phyloP scores from a whole-genome alignment of 2,329 filamentous ascomycete species.

The Ascochyta koolunga region DNA sequence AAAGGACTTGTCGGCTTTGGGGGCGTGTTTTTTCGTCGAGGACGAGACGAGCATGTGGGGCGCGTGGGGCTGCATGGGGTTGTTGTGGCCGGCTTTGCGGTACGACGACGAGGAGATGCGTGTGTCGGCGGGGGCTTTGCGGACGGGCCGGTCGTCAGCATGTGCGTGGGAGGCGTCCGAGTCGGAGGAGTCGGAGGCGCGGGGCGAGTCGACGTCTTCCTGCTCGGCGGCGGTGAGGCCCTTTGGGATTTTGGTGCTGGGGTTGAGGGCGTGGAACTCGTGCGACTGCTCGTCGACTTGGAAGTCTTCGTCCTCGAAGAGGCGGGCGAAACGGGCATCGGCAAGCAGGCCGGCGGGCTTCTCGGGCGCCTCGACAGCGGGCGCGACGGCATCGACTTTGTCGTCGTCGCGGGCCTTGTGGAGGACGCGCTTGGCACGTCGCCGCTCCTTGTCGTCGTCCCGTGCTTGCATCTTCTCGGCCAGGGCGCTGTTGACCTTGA shows the following conservation, averaged over 20 bases:
- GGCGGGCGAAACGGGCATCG: conserved; percentile 82
- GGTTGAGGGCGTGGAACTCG: conserved; percentile 89
- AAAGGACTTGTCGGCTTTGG: conserved; percentile 62
- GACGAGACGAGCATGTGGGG: conserved; percentile 63
- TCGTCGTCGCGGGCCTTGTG: conserved; percentile 65
- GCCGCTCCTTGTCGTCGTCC: conserved; percentile 68
- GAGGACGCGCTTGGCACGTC: conserved; percentile 57
- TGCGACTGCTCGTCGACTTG: conserved; percentile 85
- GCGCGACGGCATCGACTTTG: conserved; percentile 39
- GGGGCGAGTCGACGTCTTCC: conserved; percentile 57
- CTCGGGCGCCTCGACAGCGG: conserved; percentile 25
- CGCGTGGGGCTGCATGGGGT: conserved; percentile 29
- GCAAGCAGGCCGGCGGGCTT: conserved; percentile 67
- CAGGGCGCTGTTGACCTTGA: conserved; percentile 85
- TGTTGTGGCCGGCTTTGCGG: conserved; percentile 61
- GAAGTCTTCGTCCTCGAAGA: conserved; percentile 95
- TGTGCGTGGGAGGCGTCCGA: conserved; percentile 41
- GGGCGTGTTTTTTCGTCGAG: conserved; percentile 48
- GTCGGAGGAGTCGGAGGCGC: conserved; percentile 42
- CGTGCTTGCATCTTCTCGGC: conserved; percentile 69
- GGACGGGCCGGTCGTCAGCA: conserved; percentile 27
- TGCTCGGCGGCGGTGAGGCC: conserved; percentile 66
- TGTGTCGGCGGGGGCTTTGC: conserved; percentile 40
- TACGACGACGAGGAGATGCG: conserved; percentile 70
- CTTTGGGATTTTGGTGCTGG: conserved; percentile 69